Evolutionary conservation across 2,329 filamentous ascomycete genomes (phyloP), one percentile per base, ranked within the genome.

Genomic region (Fusarium pilosicola): DNA sequence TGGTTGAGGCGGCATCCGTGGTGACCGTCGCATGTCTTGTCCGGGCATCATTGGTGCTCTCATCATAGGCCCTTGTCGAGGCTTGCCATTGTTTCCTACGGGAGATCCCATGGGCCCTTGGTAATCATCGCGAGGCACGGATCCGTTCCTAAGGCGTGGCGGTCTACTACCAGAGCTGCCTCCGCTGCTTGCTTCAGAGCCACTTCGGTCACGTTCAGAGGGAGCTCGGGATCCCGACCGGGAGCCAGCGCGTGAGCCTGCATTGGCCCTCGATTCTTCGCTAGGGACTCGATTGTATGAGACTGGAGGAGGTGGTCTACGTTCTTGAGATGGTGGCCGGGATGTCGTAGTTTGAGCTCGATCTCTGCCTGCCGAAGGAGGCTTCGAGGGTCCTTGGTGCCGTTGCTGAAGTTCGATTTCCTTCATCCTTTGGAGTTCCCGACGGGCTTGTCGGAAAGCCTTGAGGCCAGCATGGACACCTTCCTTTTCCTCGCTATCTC

Each of bases 401-500:
- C 84, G 84, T 22, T 85, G 82, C 54, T 86, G 80, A 7, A 82
- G 79, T 68, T 90, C 88, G 3, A 85, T 70, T 73, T 90, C 88
- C 78, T 86, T 89, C 74, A 88, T 84, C 67, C 82, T 86, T 72
- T 90, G 88, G 22, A 90, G 80, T 62, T 90, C 88, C 18, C 88
- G 85, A 17, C 87, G 85, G 3, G 88, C 89, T 75, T 90, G 88
- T 34, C 88, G 83, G 75, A 90, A 91, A 5, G 88, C 87, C 60
- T 84, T 86, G 26, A 90, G 81, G 0, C 88, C 89, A 5, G 86
- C 85, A 65, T 88, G 86, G 13, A 85, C 73, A 34, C 79, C 81
- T 1, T 85, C 84, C 44, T 84, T 82, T 30, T 79, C 82, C 15
- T 76, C 80, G 42, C 73, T 73, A 36, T 57, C 55, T 11, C 62